phyloP scores from a whole-genome alignment of 768 basidiomycete genomes.

The Tulasnella sp. region DNA sequence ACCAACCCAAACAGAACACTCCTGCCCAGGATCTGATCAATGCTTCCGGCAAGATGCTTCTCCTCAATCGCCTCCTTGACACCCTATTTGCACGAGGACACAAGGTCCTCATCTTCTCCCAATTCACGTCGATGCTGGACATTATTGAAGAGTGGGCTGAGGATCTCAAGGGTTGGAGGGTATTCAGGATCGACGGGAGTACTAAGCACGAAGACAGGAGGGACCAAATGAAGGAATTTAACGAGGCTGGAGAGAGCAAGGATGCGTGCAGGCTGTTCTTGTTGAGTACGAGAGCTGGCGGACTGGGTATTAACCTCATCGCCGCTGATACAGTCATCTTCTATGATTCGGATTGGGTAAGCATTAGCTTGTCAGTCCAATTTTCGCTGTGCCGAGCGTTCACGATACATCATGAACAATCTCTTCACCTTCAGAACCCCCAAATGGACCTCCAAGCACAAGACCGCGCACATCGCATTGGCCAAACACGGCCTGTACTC shows the following conservation, averaged over 20 bases:
- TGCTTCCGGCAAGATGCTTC: conserved; percentile 93
- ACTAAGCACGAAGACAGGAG: conserved; percentile 73
- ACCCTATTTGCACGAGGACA: conserved; percentile 60
- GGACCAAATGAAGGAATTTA: conserved; percentile 76
- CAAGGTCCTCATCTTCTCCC: conserved; percentile 37
- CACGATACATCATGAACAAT: conserved; percentile 20
- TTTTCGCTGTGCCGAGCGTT: no score
- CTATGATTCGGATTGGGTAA: conserved; percentile 85
- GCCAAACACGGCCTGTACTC: conserved; percentile 82
- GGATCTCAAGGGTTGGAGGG: conserved; percentile 66
- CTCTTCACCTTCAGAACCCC: conserved; percentile 49
- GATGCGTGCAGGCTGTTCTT: conserved; percentile 66
- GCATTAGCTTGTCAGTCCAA: background rate
- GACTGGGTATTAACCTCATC: conserved; percentile 67
- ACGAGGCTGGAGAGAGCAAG: conserved; percentile 49
- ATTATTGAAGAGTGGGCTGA: conserved; percentile 94
- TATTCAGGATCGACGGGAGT: conserved; percentile 88
- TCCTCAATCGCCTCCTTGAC: conserved; percentile 76
- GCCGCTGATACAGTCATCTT: conserved; percentile 89
- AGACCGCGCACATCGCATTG: conserved; percentile 91
- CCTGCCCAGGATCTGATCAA: conserved; percentile 73
- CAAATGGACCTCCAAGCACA: conserved; percentile 97
- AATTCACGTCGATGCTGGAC: conserved; percentile 94
- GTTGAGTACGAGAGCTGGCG: conserved; percentile 68
- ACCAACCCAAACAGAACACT: conserved; percentile 43